Conservation (phyloP, 192 early-diverging fungal species). For the Mortierella hygrophila region DNA sequence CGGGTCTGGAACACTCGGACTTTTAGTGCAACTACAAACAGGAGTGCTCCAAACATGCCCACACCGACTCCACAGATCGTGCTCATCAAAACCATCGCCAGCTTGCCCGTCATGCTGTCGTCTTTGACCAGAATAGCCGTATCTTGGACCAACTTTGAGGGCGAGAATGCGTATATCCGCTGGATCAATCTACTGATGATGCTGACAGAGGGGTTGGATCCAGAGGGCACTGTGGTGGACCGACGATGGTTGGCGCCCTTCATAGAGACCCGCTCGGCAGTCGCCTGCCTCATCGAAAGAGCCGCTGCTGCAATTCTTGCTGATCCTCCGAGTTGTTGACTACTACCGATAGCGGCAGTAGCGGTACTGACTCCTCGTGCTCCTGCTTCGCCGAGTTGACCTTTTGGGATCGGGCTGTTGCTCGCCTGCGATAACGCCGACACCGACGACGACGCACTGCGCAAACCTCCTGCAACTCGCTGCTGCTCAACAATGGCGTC, state of each 20-base stretch:
- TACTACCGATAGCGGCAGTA: background rate
- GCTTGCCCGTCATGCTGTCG: conserved; percentile 20
- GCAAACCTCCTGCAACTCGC: background rate
- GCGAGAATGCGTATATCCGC: conserved; percentile 24
- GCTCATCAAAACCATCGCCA: conserved; percentile 44
- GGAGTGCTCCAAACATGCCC: conserved; percentile 47
- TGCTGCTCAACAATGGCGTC: background rate
- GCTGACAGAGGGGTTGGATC: background rate
- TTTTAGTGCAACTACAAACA: conserved; percentile 46
- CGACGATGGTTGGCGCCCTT: background rate
- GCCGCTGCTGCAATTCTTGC: background rate
- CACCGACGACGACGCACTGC: background rate
- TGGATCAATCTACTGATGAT: conserved; percentile 9
- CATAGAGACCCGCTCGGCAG: background rate
- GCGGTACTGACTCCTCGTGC: background rate
- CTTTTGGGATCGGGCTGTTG: background rate
- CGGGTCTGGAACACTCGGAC: conserved; percentile 26
- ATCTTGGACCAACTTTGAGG: conserved; percentile 23
- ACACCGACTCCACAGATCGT: conserved; percentile 36
- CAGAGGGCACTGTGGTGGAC: background rate
- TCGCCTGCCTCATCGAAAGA: background rate
- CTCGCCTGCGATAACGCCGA: background rate
- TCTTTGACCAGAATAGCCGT: background rate
- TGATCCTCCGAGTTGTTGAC: background rate
- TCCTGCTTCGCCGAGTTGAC: conserved; percentile 1